Evolutionary conservation across 768 basidiomycete genomes (phyloP), one percentile per base, ranked within the genome.

Genomic region (Amanita molliuscula): DNA sequence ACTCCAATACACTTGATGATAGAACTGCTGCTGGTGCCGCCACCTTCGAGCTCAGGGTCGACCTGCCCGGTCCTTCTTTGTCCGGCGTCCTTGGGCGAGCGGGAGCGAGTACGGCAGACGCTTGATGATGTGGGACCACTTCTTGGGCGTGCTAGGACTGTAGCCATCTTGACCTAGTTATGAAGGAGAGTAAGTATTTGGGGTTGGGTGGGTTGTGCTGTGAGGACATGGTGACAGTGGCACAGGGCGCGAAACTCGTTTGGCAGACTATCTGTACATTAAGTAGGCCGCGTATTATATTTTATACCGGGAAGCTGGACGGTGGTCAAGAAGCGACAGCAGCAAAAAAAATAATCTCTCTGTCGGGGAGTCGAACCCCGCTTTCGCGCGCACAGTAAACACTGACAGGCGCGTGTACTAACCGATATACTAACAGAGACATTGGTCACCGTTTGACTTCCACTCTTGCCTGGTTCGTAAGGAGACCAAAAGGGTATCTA

Each of bases 101-200:
- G n/a, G 46, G 45, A 35, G 65, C 63, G 53, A 82, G 69, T 6
- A 74, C 66, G 3, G 77, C 74, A 15, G 83, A 84, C 3, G 81
- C 6, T 81, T 75, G 60, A 83, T 69, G 46, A 69, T 74, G 44
- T 82, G 80, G 35, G 58, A 52, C 64, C 83, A 81, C 59, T 76
- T 69, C 40, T 74, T 69, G 59, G 68, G 74, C 55, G 65, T 58
- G 53, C n/a, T n/a, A n/a, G 60, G 63, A 60, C 62, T n/a, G n/a
- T 65, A 16, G 53, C 53, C 41, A 54, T 55, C 46, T 44, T 47
- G 42, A 48, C 9, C 40, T 31, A 21, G 16, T 42, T 15, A 53
- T 29, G 41, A 43, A 18, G 45, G 15, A 13, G 47, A 15, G 37
- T 48, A 33, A 37, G 48, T 44, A 15, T 38, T 40, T 44, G 38